Evolutionary conservation across 352 stramenopile species (phyloP).

Genomic region (Phytophthora melonis): DNA sequence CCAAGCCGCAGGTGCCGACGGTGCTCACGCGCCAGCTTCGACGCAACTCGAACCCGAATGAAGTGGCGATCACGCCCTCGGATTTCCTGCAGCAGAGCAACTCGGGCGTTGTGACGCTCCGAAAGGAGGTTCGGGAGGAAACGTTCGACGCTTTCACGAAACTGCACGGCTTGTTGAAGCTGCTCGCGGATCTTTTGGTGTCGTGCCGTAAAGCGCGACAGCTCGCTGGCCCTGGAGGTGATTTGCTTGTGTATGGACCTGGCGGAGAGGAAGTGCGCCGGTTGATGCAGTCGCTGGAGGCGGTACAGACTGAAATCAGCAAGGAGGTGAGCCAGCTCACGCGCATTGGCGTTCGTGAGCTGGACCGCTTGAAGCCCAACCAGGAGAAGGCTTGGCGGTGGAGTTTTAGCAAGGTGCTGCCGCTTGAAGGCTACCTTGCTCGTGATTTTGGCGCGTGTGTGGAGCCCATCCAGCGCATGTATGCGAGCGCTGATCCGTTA

Average conservation of each 20-base stretch:
- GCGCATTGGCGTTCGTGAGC: constrained; percentile 80
- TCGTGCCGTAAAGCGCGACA: constrained; percentile 86
- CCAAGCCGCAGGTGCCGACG: constrained; percentile 68
- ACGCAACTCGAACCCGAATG: constrained; percentile 51
- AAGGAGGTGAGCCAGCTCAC: constrained; percentile 84
- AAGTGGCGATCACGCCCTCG: constrained; percentile 62
- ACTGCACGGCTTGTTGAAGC: constrained; percentile 81
- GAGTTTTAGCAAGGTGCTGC: constrained; percentile 88
- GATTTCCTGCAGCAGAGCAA: constrained; percentile 81
- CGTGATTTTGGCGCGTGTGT: constrained; percentile 87
- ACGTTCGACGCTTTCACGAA: constrained; percentile 82
- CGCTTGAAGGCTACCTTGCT: constrained; percentile 83
- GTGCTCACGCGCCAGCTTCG: constrained; percentile 68
- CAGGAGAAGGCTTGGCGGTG: constrained; percentile 88
- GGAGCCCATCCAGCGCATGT: constrained; percentile 89
- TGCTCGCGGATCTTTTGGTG: constrained; percentile 84
- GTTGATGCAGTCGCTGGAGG: constrained; percentile 85
- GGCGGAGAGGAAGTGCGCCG: constrained; percentile 83
- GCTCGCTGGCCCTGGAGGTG: constrained; percentile 78
- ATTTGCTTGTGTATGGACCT: constrained; percentile 87
- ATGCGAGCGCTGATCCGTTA: constrained; percentile 80
- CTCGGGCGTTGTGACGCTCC: constrained; percentile 75
- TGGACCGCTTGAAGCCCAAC: constrained; percentile 88
- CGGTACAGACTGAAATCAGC: constrained; percentile 80
- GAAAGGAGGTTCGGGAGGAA: constrained; percentile 60